A percentile compares a stretch with the other conserved stretches of the same genome.
Evolutionary conservation across 2,329 filamentous ascomycete genomes (phyloP).

Genomic region (Acrodontium crateriforme): DNA sequence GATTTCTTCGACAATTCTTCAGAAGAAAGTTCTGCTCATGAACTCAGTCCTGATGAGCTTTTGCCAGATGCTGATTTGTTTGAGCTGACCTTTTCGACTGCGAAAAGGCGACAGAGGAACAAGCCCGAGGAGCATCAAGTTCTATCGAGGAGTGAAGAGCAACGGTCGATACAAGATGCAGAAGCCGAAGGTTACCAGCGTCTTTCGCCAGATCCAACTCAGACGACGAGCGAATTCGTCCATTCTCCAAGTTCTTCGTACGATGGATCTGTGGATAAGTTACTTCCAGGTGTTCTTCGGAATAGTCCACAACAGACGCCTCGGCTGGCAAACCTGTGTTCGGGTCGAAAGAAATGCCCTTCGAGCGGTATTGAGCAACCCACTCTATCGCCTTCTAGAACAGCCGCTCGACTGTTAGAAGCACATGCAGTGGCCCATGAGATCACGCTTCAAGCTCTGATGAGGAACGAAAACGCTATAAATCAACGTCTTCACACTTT

Average conservation of each 20-base stretch:
- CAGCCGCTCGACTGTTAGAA: conserved; percentile 16
- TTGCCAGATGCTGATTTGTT: conserved; percentile 6
- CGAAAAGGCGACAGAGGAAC: conserved; percentile 8
- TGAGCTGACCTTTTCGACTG: conserved; percentile 7
- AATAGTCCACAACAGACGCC: conserved; percentile 9
- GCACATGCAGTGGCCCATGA: conserved; percentile 21
- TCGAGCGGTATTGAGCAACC: conserved; percentile 5
- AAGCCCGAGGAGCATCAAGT: conserved; percentile 7
- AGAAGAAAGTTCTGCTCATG: conserved; percentile 10
- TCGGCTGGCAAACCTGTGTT: conserved; percentile 6
- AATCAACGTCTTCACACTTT: conserved; percentile 8
- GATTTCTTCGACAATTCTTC: conserved; percentile 24
- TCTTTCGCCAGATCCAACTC: conserved; percentile 9
- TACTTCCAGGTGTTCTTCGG: conserved; percentile 7
- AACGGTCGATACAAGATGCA: conserved; percentile 7
- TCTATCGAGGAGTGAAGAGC: conserved; percentile 10
- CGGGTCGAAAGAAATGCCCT: conserved; percentile 4
- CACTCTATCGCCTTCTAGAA: conserved; percentile 8
- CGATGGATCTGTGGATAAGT: conserved; percentile 17
- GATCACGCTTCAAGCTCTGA: conserved; percentile 20
- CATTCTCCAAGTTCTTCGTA: conserved; percentile 13
- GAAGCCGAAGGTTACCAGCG: conserved; percentile 15
- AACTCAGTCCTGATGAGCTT: conserved; percentile 3
- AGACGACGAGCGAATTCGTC: conserved; percentile 3
- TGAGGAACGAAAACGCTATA: conserved; percentile 15